Conservation (phyloP, 495 filamentous ascomycete species). For the Collariella sp. region DNA sequence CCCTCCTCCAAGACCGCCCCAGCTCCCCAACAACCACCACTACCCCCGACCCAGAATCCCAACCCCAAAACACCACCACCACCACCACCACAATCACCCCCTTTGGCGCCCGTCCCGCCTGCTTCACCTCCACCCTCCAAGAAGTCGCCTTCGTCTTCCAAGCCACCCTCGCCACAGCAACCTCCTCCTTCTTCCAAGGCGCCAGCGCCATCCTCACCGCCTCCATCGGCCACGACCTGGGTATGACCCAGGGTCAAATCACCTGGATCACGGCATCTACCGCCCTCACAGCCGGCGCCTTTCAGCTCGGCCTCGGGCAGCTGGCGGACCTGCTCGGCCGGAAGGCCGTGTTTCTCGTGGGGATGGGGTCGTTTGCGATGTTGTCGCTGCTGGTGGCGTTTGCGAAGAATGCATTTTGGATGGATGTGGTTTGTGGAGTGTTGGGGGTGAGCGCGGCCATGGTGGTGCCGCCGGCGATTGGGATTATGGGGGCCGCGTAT, state of each 20-base stretch:
- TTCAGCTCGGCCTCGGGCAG: slow-evolving; percentile 60
- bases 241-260: slow-evolving; percentile 60
- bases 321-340: slow-evolving; percentile 61
- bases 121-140: slow-evolving; percentile 53
- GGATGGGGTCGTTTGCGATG: slow-evolving; percentile 51
- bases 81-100: not conserved
- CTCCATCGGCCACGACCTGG: slow-evolving; percentile 50
- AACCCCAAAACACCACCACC: not conserved
- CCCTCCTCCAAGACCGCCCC: not conserved
- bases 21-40: not conserved
- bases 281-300: slow-evolving; percentile 54
- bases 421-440: slow-evolving; percentile 57
- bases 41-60: not conserved
- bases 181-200: slow-evolving; percentile 52
- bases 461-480: slow-evolving; percentile 58
- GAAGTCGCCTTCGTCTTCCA: slow-evolving; percentile 61
- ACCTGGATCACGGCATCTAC: slow-evolving; percentile 64
- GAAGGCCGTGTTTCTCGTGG: slow-evolving; percentile 50
- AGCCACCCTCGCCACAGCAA: slow-evolving; percentile 60
- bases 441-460: slow-evolving; percentile 55
- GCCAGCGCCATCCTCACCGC: slow-evolving; percentile 54
- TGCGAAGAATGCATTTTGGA: slow-evolving; percentile 51
- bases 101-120: slow-evolving; percentile 39
- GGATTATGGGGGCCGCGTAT: slow-evolving; percentile 57
- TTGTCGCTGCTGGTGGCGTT: slow-evolving; percentile 52